A percentile compares a stretch with the other conserved stretches of the same genome.
phyloP scores from a whole-genome alignment of 1,139 yeast species.

The Sugiyamaella paludigena region DNA sequence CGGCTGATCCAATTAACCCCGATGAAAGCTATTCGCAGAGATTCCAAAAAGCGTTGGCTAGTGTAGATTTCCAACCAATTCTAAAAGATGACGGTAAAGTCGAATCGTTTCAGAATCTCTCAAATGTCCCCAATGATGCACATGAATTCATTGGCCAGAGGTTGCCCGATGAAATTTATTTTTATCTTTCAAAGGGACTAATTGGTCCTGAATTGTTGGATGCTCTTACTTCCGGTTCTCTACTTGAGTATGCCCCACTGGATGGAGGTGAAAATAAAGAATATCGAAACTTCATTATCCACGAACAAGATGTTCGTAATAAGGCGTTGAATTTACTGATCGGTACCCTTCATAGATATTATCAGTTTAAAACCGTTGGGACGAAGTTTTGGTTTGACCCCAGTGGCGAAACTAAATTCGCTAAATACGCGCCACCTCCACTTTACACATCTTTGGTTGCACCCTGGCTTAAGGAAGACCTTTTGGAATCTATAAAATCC shows the following conservation, averaged over 20 bases:
- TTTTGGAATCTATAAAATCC: background rate
- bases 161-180: slow-evolving; percentile 81
- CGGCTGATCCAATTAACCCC: slow-evolving; percentile 30
- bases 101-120: slow-evolving; percentile 48
- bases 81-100: slow-evolving; percentile 67
- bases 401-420: slow-evolving; percentile 23
- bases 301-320: slow-evolving; percentile 51
- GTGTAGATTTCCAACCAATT: slow-evolving; percentile 64
- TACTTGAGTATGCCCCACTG: slow-evolving; percentile 64
- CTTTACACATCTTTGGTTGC: slow-evolving; percentile 17
- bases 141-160: slow-evolving; percentile 83
- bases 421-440: slow-evolving; percentile 23
- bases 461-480: slow-evolving; percentile 8
- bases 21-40: slow-evolving; percentile 35
- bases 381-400: slow-evolving; percentile 53
- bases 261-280: slow-evolving; percentile 61
- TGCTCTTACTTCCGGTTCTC: slow-evolving; percentile 63
- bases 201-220: slow-evolving; percentile 64
- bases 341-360: slow-evolving; percentile 76
- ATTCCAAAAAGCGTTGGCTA: slow-evolving; percentile 53
- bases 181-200: slow-evolving; percentile 77
- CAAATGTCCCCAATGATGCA: slow-evolving; percentile 66
- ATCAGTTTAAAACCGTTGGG: slow-evolving; percentile 66
- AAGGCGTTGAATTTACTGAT: slow-evolving; percentile 67
- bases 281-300: slow-evolving; percentile 54